Evolutionary conservation across 495 filamentous ascomycete species (phyloP), one percentile per base, ranked within the genome.

Genomic region (Echria macrotheca): DNA sequence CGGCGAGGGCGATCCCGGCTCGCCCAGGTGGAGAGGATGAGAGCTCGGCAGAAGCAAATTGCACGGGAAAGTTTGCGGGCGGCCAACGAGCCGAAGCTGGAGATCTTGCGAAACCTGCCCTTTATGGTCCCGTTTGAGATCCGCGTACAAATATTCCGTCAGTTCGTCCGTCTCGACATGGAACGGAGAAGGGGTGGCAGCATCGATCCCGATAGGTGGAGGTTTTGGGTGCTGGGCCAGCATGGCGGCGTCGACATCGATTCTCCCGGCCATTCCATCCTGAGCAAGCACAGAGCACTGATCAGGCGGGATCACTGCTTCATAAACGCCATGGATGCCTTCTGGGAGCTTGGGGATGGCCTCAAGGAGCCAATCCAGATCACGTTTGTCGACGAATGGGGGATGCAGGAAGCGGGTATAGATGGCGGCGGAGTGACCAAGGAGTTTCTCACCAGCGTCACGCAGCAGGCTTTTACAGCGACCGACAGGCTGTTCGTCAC

Each of bases 351-450:
- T 5, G 84, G 83, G 0, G 86, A 89, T 12, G 83, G 83, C 1
- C 72, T 99, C 47, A 97, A 97, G 60, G 91, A 99, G 61, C 93
- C 94, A 0, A 96, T 99, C 18, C 90, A 95, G 63, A 97, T 99
- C 56, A 91, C 86, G 11, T 99, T 97, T 57, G 87, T 96, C 12
- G 93, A 99, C 57, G 78, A 87, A 53, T 99, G 95, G 54, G 84
- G 84, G 45, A 81, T 83, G 2, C 73, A 78, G 21, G 93, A 99
- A 68, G 90, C 93, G 5, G 93, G 93, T 24, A 96, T 99, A 50
- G 93, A 99, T 62, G 93, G 93, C 0, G 93, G 93, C 23, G 93
- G 93, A 36, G 93, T 99, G 12, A 97, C 91, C 11, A 99, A 99
- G 58, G 93, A 99, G 57, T 99, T 99, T 56, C 72, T 97, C 23